phyloP scores from a whole-genome alignment of 2,329 filamentous ascomycete genomes.

The Trichoderma aggressivum region DNA sequence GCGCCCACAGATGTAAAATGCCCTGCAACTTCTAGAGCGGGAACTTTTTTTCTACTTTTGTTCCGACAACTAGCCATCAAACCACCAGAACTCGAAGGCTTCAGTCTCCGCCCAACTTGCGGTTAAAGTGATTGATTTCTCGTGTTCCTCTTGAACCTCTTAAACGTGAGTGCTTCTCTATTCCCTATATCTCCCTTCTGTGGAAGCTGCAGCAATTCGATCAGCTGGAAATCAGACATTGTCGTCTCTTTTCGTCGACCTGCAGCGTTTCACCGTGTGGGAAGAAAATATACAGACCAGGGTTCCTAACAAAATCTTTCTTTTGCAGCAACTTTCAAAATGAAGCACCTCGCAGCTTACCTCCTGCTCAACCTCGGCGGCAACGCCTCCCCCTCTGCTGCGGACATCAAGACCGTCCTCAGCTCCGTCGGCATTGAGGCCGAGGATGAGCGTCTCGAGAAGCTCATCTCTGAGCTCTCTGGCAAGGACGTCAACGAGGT shows the following conservation, averaged over 20 bases:
- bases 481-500: slow-evolving; percentile 94
- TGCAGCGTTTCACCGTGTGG: not conserved
- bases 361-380: slow-evolving; percentile 93
- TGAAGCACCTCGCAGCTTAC: slow-evolving; percentile 99
- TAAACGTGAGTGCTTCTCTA: slow-evolving; percentile 5
- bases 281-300: not conserved
- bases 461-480: slow-evolving; percentile 85
- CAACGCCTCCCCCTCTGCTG: slow-evolving; percentile 82
- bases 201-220: not conserved
- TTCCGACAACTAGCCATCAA: slow-evolving; percentile 21
- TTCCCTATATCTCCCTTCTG: not conserved
- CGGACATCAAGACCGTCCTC: slow-evolving; percentile 85
- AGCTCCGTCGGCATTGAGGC: slow-evolving; percentile 93
- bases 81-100: slow-evolving; percentile 77
- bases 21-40: slow-evolving; percentile 23
- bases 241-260: not conserved
- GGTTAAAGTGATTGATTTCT: slow-evolving; percentile 99
- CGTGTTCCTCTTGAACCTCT: slow-evolving; percentile 59
- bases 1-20: slow-evolving; percentile 37
- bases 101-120: slow-evolving; percentile 98
- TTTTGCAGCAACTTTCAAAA: slow-evolving; percentile 54
- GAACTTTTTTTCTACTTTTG: slow-evolving; percentile 31
- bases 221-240: not conserved
- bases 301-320: not conserved
- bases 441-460: slow-evolving; percentile 79